Conservation (phyloP, 768 basidiomycete genomes). For the Ramaria sp. region DNA sequence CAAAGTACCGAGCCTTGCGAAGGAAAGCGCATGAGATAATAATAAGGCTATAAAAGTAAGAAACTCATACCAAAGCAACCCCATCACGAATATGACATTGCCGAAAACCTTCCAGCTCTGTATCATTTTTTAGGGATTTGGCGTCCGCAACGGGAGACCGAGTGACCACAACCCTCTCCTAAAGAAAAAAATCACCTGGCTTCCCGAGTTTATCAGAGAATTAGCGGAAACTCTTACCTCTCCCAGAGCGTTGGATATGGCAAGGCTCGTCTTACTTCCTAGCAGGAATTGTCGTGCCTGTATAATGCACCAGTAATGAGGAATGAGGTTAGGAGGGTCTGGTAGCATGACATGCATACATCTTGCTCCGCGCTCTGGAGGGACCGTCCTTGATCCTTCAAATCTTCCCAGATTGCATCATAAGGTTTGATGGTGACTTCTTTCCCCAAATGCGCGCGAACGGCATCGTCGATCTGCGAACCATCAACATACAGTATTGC, state of each 20-base stretch:
- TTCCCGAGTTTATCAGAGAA: too few relatives aligned
- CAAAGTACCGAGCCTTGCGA: slow-evolving; percentile 61
- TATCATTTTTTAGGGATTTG: slow-evolving; percentile 71
- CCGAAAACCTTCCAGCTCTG: slow-evolving; percentile 84
- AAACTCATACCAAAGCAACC: slow-evolving; percentile 43
- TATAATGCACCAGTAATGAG: background rate
- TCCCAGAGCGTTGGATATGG: slow-evolving; percentile 73
- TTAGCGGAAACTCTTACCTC: slow-evolving; percentile 26
- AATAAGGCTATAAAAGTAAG: background rate
- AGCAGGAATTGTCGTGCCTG: slow-evolving; percentile 59
- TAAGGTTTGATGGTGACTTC: slow-evolving; percentile 65
- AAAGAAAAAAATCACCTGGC: slow-evolving; percentile 13
- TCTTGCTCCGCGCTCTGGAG: slow-evolving; percentile 19
- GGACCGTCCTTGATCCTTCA: slow-evolving; percentile 37
- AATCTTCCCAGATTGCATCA: slow-evolving; percentile 49
- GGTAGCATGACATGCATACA: slow-evolving; percentile 1
- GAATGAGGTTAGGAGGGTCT: background rate
- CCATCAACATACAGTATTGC: slow-evolving; percentile 62
- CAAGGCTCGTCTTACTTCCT: slow-evolving; percentile 68
- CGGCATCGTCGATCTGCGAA: slow-evolving; percentile 33
- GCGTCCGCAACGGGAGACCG: slow-evolving; percentile 70
- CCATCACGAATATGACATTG: slow-evolving; percentile 86
- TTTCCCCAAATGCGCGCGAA: slow-evolving; percentile 41
- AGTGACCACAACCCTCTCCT: slow-evolving; percentile 49
- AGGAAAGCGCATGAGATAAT: background rate